phyloP scores from a whole-genome alignment of 768 basidiomycete genomes.

The Dictyophora rubrovolvata region DNA sequence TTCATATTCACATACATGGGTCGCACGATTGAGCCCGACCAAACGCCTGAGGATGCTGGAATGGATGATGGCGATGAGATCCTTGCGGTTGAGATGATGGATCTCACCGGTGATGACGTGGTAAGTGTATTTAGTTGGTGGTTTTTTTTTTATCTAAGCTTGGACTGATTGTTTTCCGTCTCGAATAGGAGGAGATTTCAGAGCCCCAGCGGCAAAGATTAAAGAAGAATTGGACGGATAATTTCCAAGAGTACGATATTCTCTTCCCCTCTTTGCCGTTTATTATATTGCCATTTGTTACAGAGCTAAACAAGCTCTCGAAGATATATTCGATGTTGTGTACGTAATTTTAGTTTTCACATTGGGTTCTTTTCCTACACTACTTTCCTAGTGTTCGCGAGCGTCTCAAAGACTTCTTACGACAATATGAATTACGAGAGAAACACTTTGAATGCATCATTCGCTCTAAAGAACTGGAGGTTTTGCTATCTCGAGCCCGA shows the following conservation, averaged over 20 bases:
- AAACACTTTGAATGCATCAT: slow-evolving; percentile 89
- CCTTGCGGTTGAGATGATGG: slow-evolving; percentile 83
- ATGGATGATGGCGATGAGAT: slow-evolving; percentile 88
- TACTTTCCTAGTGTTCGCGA: slow-evolving; percentile 54
- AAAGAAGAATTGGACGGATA: slow-evolving; percentile 73
- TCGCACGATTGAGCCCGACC: slow-evolving; percentile 65
- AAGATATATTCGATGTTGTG: slow-evolving; percentile 82
- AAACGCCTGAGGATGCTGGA: slow-evolving; percentile 77
- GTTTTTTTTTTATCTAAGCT: not conserved
- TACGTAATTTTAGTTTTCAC: slow-evolving; percentile 30
- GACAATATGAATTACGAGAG: slow-evolving; percentile 84
- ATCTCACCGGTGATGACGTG: slow-evolving; percentile 62
- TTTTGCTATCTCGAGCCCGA: slow-evolving; percentile 75
- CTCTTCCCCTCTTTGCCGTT: not conserved
- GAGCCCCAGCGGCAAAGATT: slow-evolving; percentile 59
- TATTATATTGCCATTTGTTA: not conserved
- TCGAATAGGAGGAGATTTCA: slow-evolving; percentile 48
- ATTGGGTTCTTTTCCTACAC: not conserved
- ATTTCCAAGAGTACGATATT: slow-evolving; percentile 59
- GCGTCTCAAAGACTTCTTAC: slow-evolving; percentile 76
- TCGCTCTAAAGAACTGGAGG: slow-evolving; percentile 85
- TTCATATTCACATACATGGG: slow-evolving; percentile 84
- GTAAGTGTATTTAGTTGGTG: slow-evolving; percentile 1
- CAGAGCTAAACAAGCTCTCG: slow-evolving; percentile 65
- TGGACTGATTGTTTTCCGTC: not conserved